Conservation (phyloP, 768 basidiomycete species). For the Hygrocybe coccinea region DNA sequence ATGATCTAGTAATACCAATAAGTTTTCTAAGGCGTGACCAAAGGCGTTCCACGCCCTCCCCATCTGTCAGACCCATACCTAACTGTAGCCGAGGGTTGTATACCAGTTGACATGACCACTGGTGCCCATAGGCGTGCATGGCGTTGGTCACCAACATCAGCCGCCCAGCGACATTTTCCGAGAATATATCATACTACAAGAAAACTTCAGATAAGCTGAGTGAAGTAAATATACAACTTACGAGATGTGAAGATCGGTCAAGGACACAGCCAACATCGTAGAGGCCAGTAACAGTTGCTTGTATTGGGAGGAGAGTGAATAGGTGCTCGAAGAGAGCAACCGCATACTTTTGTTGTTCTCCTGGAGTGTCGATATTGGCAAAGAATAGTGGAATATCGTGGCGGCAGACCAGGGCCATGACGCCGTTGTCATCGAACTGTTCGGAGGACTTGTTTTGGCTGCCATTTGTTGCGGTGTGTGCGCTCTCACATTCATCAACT, state of each 20-base stretch:
- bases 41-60: slow-evolving; percentile 32
- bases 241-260: slow-evolving; percentile 26
- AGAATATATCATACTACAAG: slow-evolving; percentile 23
- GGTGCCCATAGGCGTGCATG: slow-evolving; percentile 35
- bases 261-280: slow-evolving; percentile 36
- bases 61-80: slow-evolving; percentile 32
- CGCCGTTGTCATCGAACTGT: neutral
- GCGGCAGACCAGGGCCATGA: slow-evolving; percentile 35
- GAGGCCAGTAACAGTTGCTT: slow-evolving; percentile 22
- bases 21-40: slow-evolving; percentile 28
- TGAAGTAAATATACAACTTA: slow-evolving; percentile 13
- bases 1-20: slow-evolving; percentile 13
- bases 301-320: slow-evolving; percentile 24
- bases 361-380: slow-evolving; percentile 38
- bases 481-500: slow-evolving; percentile 33
- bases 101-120: slow-evolving; percentile 33
- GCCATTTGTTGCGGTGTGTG: slow-evolving; percentile 20
- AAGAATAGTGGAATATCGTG: slow-evolving; percentile 35
- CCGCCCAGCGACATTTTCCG: slow-evolving; percentile 11
- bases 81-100: slow-evolving; percentile 29
- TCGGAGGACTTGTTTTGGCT: slow-evolving; percentile 26
- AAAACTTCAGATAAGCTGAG: neutral
- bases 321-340: slow-evolving; percentile 32
- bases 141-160: slow-evolving; percentile 26
- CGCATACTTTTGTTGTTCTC: slow-evolving; percentile 37